Conservation (phyloP, 2,329 filamentous ascomycete species). For the Ophiostoma quercus region DNA sequence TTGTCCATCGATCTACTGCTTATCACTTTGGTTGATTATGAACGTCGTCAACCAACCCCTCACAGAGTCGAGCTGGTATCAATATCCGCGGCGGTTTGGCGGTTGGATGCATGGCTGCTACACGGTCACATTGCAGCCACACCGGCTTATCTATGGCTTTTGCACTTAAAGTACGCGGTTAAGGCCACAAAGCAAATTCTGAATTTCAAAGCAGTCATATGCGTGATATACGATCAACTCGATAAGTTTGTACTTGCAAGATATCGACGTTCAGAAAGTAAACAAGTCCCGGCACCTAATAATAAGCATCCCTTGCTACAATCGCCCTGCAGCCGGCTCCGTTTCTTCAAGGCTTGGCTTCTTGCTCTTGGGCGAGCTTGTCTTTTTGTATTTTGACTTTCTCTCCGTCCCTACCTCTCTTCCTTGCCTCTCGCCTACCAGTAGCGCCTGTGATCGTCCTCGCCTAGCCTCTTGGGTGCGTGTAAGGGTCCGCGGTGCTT, state of each 20-base stretch:
- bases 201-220: no score
- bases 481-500: conserved; percentile 13
- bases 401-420: not conserved
- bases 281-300: not conserved
- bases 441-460: not conserved
- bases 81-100: conserved; percentile 13
- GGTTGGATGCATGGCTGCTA: not conserved
- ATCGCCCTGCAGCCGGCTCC: not conserved
- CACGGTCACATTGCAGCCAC: not conserved
- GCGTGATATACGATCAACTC: no score
- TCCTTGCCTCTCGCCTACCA: not conserved
- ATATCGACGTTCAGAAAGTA: not conserved
- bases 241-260: no score
- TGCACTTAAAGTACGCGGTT: no score
- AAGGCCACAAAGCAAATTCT: no score
- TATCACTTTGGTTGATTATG: not conserved
- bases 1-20: not conserved
- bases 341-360: not conserved
- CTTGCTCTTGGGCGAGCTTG: not conserved
- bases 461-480: not conserved
- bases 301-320: not conserved
- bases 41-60: not conserved
- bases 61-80: not conserved
- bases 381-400: not conserved
- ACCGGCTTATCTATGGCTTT: not conserved